A percentile compares a stretch with the other conserved stretches of the same genome.
Conservation (phyloP, 2,329 filamentous ascomycete genomes). For the Orbilia oligospora region DNA sequence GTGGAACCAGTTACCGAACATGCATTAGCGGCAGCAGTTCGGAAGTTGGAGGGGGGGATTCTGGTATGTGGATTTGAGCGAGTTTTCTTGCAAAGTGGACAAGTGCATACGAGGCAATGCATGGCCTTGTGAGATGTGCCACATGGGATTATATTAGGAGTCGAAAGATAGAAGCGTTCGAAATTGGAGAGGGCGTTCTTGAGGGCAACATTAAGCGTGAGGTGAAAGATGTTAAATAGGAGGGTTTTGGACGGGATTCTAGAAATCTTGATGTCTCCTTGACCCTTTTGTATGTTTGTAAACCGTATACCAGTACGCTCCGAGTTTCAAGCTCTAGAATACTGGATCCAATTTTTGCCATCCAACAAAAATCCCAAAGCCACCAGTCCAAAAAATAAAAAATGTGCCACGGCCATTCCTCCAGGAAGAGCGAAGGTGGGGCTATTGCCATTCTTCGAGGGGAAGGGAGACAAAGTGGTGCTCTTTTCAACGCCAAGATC, state of each 20-base stretch:
- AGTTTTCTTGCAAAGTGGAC: slow-evolving; percentile 31
- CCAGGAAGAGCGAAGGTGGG: slow-evolving; percentile 48
- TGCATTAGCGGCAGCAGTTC: slow-evolving; percentile 61
- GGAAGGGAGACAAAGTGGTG: slow-evolving; percentile 14
- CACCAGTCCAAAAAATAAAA: background rate
- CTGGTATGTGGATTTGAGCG: slow-evolving; percentile 34
- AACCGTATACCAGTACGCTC: no score
- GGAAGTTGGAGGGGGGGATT: slow-evolving; percentile 36
- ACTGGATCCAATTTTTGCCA: background rate
- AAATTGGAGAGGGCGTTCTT: background rate
- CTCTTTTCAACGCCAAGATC: slow-evolving; percentile 52
- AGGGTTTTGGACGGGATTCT: background rate
- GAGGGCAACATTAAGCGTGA: background rate
- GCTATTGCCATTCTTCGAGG: slow-evolving; percentile 50
- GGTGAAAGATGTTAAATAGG: background rate
- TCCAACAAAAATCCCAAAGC: background rate
- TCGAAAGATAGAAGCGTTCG: background rate
- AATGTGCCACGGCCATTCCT: slow-evolving; percentile 55
- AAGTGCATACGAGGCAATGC: slow-evolving; percentile 34
- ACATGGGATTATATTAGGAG: background rate
- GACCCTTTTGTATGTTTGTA: no score
- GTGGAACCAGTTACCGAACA: slow-evolving; percentile 51
- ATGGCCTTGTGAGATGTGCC: slow-evolving; percentile 10
- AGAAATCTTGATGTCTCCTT: background rate
- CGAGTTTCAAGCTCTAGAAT: background rate